Base-by-base conservation (phyloP, 2,329 filamentous ascomycete genomes). In the Trichoderma atrobrunneum region DNA sequence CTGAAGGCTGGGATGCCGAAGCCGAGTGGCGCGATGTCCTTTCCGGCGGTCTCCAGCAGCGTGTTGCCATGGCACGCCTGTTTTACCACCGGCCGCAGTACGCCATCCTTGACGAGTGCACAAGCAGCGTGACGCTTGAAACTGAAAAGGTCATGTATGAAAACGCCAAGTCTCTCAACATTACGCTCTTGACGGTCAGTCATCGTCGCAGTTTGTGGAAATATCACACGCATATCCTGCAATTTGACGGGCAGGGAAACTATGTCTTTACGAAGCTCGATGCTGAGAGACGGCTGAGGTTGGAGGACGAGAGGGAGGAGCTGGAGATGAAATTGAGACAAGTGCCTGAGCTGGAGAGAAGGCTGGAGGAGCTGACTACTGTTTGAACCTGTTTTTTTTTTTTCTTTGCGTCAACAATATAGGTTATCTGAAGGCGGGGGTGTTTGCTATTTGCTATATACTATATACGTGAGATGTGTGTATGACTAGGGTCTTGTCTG, bases 61-160 rank as follows among this genome's bases (percentile, higher is more conserved):
- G 96, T 67, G 93, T 99, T 26, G 96, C 96, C 73, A 98, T 98
- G 93, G 96, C 96, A 0, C 88, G 96, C 0, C 87, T 97, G 21
- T 98, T 98, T 82, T 98, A 98, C 82, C 95, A 98, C 82, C 87
- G 90, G 11, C 95, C 95, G 0, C 91, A 92, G 77, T 98, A 97
- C 81, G 96, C 96, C 12, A 99, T 99, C 76, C 86, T 99, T 48
- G 96, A 99, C 80, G 96, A 99, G 84, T 99, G 96, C 82, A 99
- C 96, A 7, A 95, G 92, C 71, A 94, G 91, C 67, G 94, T 99
- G n/a, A 98, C 97, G 18, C 87, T 98, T 32, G 95, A 98, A 76
- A 94, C 95, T 73, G 96, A 99, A 79, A 92, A 94, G 80, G 88
- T 94, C 79, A 98, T 99, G 94, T 99, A 99, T 81, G 95, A 98